Percentiles rank a stretch among this genome's conserved stretches.
Conservation (phyloP, 495 filamentous ascomycete genomes). For the Daldinia caldariorum region DNA sequence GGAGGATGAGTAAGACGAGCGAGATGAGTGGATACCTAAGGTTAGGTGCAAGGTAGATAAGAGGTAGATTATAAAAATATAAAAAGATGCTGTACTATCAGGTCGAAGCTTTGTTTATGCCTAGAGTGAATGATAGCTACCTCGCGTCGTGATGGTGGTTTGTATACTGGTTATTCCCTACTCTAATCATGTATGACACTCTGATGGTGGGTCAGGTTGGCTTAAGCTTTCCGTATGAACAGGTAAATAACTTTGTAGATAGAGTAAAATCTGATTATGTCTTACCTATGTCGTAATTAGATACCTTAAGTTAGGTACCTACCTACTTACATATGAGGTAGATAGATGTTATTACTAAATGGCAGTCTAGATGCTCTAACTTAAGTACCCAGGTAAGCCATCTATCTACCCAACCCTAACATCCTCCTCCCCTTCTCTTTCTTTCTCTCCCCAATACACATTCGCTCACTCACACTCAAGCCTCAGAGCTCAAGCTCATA, state of each 20-base stretch:
- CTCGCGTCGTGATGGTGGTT: neutral
- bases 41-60: neutral
- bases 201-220: too few relatives aligned
- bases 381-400: neutral
- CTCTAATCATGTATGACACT: neutral
- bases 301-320: too few relatives aligned
- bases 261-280: too few relatives aligned
- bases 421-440: too few relatives aligned
- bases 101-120: neutral
- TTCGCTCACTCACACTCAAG: conserved; percentile 25
- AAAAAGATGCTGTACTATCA: neutral
- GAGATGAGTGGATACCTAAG: too few relatives aligned
- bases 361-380: neutral
- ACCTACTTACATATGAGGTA: too few relatives aligned
- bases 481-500: conserved; percentile 43
- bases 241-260: too few relatives aligned
- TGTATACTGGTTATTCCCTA: neutral
- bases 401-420: neutral
- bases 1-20: too few relatives aligned
- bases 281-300: too few relatives aligned
- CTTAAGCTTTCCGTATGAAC: too few relatives aligned
- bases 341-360: too few relatives aligned
- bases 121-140: neutral
- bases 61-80: neutral
- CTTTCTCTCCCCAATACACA: neutral